Base-by-base conservation (phyloP, 202 grass and related monocot genomes). In the Setaria viridis region DNA sequence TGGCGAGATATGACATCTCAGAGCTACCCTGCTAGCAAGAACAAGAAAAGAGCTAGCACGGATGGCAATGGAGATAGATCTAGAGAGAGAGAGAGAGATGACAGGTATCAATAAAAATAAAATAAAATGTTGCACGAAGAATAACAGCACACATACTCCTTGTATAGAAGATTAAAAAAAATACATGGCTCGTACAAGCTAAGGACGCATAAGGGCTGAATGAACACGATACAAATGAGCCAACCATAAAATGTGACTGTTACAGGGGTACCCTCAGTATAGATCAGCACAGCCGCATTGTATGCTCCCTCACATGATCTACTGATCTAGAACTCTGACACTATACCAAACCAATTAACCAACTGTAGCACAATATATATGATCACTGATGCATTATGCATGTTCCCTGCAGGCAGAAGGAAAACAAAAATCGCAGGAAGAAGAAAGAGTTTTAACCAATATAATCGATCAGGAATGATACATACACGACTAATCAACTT, bases 1-100 rank as follows among this genome's bases (percentile, higher is more conserved):
- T 75, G 85, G 64, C 32, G 76, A 86, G 75, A 88, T 73, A 85
- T 74, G 78, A 82, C 63, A 73, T 87, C 74, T 89, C 81, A 76
- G 74, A 66, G 32, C 48, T 35, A 66, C 60, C 79, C 84, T 87
- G 86, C 68, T 85, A 79, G 7, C 9, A 46, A 46, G 7, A 46
- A 55, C 15, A 72, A 77, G 68, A 74, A 66, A 70, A 83, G 35
- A 71, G 14, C 48, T 20, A 54, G 49, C 60, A 68, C n/a, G 25
- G 11, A 57, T 70, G 56, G 72, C 37, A 32, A 20, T 62, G 42
- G 59, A 45, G 67, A 65, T 49, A 81, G 55, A 51, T 70, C 16
- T 67, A 56, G 17, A 0, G 1, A 4, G 9, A 0, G 1, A 4
- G 9, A 29, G 34, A 78, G 47, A 79, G 12, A 55, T 45, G 68